A percentile compares a stretch with the other conserved stretches of the same genome.
Evolutionary conservation across 2,329 filamentous ascomycete genomes (phyloP).

Genomic region (Fusarium liriodendri): DNA sequence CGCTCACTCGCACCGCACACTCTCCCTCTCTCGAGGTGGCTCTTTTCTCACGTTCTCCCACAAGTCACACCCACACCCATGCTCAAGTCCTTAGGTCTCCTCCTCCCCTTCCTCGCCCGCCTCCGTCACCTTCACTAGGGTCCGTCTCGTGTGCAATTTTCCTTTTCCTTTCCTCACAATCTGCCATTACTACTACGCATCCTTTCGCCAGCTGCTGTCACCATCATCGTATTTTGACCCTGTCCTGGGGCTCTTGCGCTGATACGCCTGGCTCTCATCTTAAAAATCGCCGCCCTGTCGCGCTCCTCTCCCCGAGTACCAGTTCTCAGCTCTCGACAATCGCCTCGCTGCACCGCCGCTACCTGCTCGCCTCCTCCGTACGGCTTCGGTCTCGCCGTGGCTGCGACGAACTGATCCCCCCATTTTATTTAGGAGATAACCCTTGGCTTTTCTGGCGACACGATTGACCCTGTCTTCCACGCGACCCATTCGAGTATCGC

Average conservation of each 20-base stretch:
- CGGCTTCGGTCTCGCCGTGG: constrained; percentile 10
- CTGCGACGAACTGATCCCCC: constrained; percentile 9
- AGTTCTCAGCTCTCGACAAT: constrained; percentile 9
- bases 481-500: constrained; percentile 7
- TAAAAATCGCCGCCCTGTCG: constrained; percentile 18
- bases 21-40: not conserved
- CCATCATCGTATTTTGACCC: constrained; percentile 1
- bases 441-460: constrained; percentile 12
- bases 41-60: constrained; percentile 3
- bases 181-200: constrained; percentile 6
- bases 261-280: constrained; percentile 22
- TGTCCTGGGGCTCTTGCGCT: constrained; percentile 30
- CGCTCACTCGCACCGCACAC: not conserved
- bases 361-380: constrained; percentile 7
- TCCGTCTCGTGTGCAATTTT: constrained; percentile 35
- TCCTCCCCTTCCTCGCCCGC: constrained; percentile 20
- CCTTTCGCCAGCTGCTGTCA: not conserved
- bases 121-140: constrained; percentile 16
- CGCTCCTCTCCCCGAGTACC: constrained; percentile 11
- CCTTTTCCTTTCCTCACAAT: constrained; percentile 8
- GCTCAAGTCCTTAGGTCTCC: not conserved
- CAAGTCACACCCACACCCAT: constrained; percentile 8
- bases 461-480: constrained; percentile 10
- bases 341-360: constrained; percentile 12
- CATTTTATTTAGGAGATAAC: constrained; percentile 16